These are phyloP conservation scores for Fusarium udum DNA, from an alignment of 2,329 filamentous ascomycete genomes.

Conservation along the genomic window DNA sequence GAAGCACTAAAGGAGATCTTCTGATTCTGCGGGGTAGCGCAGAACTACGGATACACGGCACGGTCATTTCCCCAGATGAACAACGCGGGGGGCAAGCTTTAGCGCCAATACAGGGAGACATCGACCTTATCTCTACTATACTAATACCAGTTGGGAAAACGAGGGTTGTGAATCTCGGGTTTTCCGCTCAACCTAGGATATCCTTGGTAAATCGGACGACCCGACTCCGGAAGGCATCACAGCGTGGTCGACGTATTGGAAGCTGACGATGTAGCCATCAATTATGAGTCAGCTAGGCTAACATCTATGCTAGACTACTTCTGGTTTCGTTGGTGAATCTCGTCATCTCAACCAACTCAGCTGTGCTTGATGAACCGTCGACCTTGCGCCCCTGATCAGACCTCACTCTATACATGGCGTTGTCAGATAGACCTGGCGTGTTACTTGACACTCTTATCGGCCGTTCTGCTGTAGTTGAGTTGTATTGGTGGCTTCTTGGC, in stretches of 20 bases:
- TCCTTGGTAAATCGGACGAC: background rate
- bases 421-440: background rate
- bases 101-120: background rate
- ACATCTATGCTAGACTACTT: background rate
- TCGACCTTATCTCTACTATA: background rate
- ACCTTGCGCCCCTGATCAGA: background rate
- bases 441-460: background rate
- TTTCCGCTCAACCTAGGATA: background rate
- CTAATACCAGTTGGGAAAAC: no score
- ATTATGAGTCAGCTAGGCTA: accelerated
- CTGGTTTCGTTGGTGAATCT: background rate
- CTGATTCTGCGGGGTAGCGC: background rate
- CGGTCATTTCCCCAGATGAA: background rate
- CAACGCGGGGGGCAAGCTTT: background rate
- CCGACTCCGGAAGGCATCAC: background rate
- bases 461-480: background rate
- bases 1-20: background rate
- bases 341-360: constrained; percentile 8
- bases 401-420: background rate
- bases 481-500: background rate
- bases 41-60: background rate
- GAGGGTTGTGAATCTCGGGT: background rate
- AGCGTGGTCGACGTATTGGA: no score
- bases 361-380: background rate
- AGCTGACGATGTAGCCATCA: background rate